These are phyloP conservation scores for Sanghuangporus sanghuang DNA, from an alignment of 1,284 basidiomycete species.

Conservation along the genomic window DNA sequence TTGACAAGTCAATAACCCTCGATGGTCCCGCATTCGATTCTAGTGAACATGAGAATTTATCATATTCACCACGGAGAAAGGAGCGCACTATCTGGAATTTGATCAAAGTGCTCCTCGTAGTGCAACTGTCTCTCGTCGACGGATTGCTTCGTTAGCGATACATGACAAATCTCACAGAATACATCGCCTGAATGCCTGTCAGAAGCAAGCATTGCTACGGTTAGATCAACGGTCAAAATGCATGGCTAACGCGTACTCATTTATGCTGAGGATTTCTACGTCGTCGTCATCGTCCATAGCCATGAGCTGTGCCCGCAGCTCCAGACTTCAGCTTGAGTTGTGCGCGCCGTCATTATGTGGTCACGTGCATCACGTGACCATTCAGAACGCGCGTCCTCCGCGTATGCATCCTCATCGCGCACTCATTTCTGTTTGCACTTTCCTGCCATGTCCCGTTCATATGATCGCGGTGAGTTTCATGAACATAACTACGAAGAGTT, in stretches of 20 bases:
- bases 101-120: conserved; percentile 22
- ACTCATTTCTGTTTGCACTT: conserved; percentile 13
- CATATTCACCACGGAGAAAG: neutral
- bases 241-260: neutral
- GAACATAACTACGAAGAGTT: neutral
- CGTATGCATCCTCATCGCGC: conserved; percentile 14
- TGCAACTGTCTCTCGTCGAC: conserved; percentile 20
- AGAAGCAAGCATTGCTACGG: neutral
- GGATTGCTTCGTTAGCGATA: conserved; percentile 16
- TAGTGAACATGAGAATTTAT: neutral
- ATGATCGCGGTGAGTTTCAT: conserved; percentile 63
- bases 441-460: conserved; percentile 62
- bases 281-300: conserved; percentile 6
- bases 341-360: neutral
- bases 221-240: neutral
- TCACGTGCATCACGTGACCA: conserved; percentile 12
- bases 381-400: conserved; percentile 48
- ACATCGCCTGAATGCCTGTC: conserved; percentile 8
- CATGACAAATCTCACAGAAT: conserved; percentile 19
- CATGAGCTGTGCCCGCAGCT: neutral
- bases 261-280: neutral
- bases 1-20: conserved; percentile 2
- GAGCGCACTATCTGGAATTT: conserved; percentile 1
- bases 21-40: neutral
- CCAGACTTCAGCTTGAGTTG: neutral